phyloP scores from a whole-genome alignment of 1,139 yeast genomes.

The Yamadazyma spencermartinsiae region DNA sequence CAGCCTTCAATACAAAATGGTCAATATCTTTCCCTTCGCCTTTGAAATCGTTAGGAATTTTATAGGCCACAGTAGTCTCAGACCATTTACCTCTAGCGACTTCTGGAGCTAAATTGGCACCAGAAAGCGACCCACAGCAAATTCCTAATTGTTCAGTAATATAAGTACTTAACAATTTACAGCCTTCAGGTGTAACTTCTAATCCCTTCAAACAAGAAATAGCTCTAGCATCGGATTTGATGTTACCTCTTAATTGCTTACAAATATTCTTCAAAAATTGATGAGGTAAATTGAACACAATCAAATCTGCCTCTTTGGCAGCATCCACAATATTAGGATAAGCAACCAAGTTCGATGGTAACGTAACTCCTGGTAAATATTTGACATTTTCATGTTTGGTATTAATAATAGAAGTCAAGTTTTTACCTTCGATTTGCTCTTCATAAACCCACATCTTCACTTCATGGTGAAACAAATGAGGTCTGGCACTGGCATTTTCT shows the following conservation, averaged over 20 bases:
- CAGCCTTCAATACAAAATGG: slow-evolving; percentile 39
- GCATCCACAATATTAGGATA: slow-evolving; percentile 39
- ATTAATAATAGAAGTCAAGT: slow-evolving; percentile 47
- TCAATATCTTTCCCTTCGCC: slow-evolving; percentile 48
- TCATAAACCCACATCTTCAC: slow-evolving; percentile 53
- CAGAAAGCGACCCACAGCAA: slow-evolving; percentile 48
- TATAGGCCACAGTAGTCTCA: slow-evolving; percentile 51
- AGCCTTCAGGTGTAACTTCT: slow-evolving; percentile 46
- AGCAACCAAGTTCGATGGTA: slow-evolving; percentile 46
- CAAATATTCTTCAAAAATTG: slow-evolving; percentile 46
- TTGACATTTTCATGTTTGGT: slow-evolving; percentile 46
- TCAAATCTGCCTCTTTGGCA: slow-evolving; percentile 44
- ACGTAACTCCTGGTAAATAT: slow-evolving; percentile 45
- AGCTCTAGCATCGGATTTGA: slow-evolving; percentile 42
- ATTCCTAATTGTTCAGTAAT: slow-evolving; percentile 47
- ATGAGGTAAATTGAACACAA: slow-evolving; percentile 51
- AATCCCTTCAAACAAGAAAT: slow-evolving; percentile 51
- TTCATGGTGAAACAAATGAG: slow-evolving; percentile 37
- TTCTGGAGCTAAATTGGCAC: slow-evolving; percentile 51
- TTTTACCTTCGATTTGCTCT: slow-evolving; percentile 42
- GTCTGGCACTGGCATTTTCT: slow-evolving; percentile 43
- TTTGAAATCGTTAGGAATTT: slow-evolving; percentile 37
- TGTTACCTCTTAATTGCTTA: slow-evolving; percentile 38
- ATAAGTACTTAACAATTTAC: slow-evolving; percentile 44
- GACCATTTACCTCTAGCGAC: slow-evolving; percentile 51